Evolutionary conservation across 2,329 filamentous ascomycete genomes (phyloP), one percentile per base, ranked within the genome.

Genomic region (Ophiocordyceps robertsii): DNA sequence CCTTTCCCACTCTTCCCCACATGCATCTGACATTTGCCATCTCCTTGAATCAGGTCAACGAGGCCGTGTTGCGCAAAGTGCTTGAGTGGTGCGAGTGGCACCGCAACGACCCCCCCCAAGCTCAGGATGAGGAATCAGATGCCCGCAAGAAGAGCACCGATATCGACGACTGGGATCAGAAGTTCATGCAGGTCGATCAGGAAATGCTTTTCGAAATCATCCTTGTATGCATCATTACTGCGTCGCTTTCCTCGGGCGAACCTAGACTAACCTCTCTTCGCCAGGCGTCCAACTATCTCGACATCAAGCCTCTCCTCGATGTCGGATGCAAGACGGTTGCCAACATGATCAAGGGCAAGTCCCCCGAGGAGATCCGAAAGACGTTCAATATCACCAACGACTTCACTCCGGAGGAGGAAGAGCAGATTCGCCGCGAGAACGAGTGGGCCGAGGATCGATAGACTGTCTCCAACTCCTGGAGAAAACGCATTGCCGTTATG

Each of bases 321-420:
- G 90, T 96, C 46, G 92, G 92, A 48, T 98, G 92, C 79, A 98
- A 98, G 78, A 98, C 92, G 0, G 92, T 98, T 14, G 92, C 92
- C 48, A 98, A 98, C 69, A 98, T 98, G 92, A 98, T 98, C 74
- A 98, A 98, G 84, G 92, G 92, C 69, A 98, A 98, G 75, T 95
- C 88, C 0, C 92, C 92, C 3, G 92, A 98, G 63, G 92, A 98
- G 71, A 98, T 98, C 56, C 85, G 92, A 41, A 98, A 96, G 75
- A 98, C 92, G 0, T 98, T 98, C 73, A 98, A 98, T 70, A 98
- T 98, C 58, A 92, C 93, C 57, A 98, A 98, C 56, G 92, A 98
- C 64, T 98, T 98, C 69, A 96, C 92, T 0, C 87, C 90, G 3
- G 92, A 98, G 66, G 92, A 98, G 69, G 92, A 98, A 66, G 92